Evolutionary conservation across 1,284 basidiomycete species (phyloP).

Genomic region (Marasmius sp.): DNA sequence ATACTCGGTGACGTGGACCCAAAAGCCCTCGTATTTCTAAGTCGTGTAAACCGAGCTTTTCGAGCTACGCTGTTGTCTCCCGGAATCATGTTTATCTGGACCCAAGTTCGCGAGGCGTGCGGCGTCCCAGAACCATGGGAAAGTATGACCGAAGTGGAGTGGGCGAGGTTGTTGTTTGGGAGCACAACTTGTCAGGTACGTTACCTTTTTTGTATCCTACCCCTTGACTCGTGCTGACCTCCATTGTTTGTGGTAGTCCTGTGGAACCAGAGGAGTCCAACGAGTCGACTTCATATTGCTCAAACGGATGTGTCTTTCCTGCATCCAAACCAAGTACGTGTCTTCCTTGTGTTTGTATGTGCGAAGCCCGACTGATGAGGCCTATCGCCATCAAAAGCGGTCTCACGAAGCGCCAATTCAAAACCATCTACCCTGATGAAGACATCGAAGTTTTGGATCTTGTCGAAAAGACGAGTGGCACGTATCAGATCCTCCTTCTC

Average conservation of each 20-base stretch:
- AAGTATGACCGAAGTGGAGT: neutral
- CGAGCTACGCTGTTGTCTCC: neutral
- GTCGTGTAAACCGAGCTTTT: neutral
- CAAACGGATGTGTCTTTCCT: neutral
- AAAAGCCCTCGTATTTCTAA: neutral
- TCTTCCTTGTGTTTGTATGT: neutral
- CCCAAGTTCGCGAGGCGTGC: neutral
- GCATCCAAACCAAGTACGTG: neutral
- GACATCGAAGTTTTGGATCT: neutral
- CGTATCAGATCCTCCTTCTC: neutral
- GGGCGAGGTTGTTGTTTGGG: neutral
- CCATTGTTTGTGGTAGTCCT: neutral
- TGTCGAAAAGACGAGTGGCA: neutral
- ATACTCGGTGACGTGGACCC: neutral
- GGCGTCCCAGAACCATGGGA: neutral
- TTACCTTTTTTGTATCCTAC: neutral
- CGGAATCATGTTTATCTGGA: neutral
- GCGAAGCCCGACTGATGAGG: neutral
- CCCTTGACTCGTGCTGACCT: neutral
- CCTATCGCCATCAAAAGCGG: neutral
- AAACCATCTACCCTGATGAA: neutral
- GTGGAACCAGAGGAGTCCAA: neutral
- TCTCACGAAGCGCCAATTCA: neutral
- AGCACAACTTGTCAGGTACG: neutral
- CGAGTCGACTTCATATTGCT: neutral